Base-by-base conservation (phyloP, 805 yeast species). In the Kodamaea neixiangensis region DNA sequence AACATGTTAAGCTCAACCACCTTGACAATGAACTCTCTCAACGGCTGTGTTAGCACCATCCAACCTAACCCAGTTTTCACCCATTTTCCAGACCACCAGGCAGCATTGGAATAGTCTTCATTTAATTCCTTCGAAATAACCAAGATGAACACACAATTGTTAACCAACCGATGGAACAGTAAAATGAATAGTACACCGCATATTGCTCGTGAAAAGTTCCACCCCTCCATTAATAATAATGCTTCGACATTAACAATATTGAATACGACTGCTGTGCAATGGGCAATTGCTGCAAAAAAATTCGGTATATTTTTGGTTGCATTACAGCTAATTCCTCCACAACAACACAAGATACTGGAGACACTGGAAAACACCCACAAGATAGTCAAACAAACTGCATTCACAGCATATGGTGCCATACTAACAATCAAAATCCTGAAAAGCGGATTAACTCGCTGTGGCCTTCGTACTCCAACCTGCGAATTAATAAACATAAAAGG, bases 401-500 rank as follows among this genome's bases (percentile, higher is more conserved):
- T 77, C 42, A 78, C 53, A 1, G 74, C 20, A 14, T 83, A 66
- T 1, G 92, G 90, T 1, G 75, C 56, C 33, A 79, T 46, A 0
- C 78, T 70, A 3, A 85, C 66, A 13, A 90, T 68, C 2, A 78
- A 62, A 25, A 93, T 66, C 51, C 97, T 76, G 10, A 86, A 55
- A 0, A 87, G 61, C 0, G 93, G 80, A 73, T 51, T 68, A 55
- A n/a, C 79, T 70, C 47, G 68, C 58, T 44, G 58, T 54, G 63
- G 62, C 7, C 54, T 48, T 18, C 31, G 29, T 0, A 90, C 96
- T 25, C 97, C 97, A 31, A 85, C 89, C 71, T 90, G 97, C 1
- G 97, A 77, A 67, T 91, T 92, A 60, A 88, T 85, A 61, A 87
- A 93, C 47, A 85, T 74, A 67, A 82, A 93, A 0, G 96, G 92